phyloP scores from a whole-genome alignment of 176 grass and related monocot species.

The Aegilops bicornis region DNA sequence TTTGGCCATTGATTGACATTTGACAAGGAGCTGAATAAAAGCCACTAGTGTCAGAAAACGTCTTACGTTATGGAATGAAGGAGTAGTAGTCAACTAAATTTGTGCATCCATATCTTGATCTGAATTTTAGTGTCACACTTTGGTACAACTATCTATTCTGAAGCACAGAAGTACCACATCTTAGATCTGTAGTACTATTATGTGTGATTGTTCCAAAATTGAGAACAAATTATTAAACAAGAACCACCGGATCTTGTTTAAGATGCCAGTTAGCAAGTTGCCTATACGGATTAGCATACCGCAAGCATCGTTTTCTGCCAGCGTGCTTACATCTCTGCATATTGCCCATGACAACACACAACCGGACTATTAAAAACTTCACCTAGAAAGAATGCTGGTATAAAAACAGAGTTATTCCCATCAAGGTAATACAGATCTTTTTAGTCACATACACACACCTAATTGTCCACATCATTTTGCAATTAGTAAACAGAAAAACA shows the following conservation, averaged over 20 bases:
- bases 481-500: neutral
- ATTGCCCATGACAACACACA: slow-evolving; percentile 21
- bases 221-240: neutral
- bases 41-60: no score
- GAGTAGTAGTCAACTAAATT: neutral
- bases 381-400: neutral
- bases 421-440: slow-evolving; percentile 21
- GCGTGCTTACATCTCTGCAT: neutral
- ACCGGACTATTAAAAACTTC: slow-evolving; percentile 15
- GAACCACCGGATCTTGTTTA: no score
- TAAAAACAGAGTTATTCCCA: neutral
- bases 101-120: neutral
- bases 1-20: neutral
- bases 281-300: slow-evolving; percentile 10
- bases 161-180: neutral
- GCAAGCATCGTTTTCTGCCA: slow-evolving; percentile 37
- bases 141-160: neutral
- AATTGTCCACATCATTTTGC: slow-evolving; percentile 13
- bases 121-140: slow-evolving; percentile 5
- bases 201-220: neutral
- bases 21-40: neutral
- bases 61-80: no score
- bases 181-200: neutral
- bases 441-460: neutral
- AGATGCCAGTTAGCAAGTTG: neutral